These are phyloP conservation scores for Plasmodium fragile DNA, from an alignment of 169 alveolate genomes.

Conservation along the genomic window DNA sequence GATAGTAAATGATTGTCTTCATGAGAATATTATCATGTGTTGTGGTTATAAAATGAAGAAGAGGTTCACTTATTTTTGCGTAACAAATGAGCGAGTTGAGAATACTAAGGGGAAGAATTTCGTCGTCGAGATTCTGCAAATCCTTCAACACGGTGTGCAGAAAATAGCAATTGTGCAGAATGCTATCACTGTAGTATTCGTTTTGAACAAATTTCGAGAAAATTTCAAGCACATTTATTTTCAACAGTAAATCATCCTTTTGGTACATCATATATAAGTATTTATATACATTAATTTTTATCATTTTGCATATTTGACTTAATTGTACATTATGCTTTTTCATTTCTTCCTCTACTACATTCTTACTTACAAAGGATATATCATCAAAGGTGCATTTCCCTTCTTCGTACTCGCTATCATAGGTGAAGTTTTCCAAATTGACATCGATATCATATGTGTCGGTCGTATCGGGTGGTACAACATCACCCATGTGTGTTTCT, in stretches of 20 bases:
- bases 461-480: background rate
- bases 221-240: slow-evolving; percentile 72
- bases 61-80: background rate
- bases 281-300: slow-evolving; percentile 66
- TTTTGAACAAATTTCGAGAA: slow-evolving; percentile 48
- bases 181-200: background rate
- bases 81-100: slow-evolving; percentile 62
- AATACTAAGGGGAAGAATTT: slow-evolving; percentile 42
- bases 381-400: background rate
- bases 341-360: slow-evolving; percentile 14
- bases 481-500: background rate
- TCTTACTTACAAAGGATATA: background rate
- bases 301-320: slow-evolving; percentile 12
- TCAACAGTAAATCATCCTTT: slow-evolving; percentile 68
- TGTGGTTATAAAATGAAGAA: slow-evolving; percentile 10
- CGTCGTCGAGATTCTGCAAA: slow-evolving; percentile 9
- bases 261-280: slow-evolving; percentile 43
- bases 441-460: background rate
- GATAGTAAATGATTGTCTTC: slow-evolving; percentile 34
- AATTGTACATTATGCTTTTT: slow-evolving; percentile 22
- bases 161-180: slow-evolving; percentile 17
- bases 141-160: slow-evolving; percentile 29
- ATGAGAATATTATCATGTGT: slow-evolving; percentile 43
- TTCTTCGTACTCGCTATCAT: slow-evolving; percentile 2
- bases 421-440: slow-evolving; percentile 5